phyloP scores from a whole-genome alignment of 345 rosid species.

The Salix brachista region DNA sequence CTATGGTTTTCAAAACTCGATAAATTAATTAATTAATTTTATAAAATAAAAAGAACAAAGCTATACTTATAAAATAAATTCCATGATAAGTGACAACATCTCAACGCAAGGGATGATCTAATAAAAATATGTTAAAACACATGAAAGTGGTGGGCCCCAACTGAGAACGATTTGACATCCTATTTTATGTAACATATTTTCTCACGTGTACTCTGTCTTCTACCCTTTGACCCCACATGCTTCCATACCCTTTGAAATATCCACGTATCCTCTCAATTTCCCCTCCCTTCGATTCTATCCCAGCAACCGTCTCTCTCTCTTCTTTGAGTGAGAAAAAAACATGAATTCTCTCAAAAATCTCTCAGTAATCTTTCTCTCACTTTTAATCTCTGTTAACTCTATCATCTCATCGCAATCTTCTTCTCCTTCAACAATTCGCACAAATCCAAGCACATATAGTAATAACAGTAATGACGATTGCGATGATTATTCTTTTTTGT shows the following conservation, averaged over 20 bases:
- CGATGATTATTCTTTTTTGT: background rate
- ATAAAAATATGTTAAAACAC: background rate
- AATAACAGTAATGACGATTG: too few species aligned
- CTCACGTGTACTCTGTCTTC: conserved; percentile 34
- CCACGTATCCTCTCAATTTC: background rate
- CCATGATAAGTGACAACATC: too few species aligned
- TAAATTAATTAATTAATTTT: too few species aligned
- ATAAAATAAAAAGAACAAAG: too few species aligned
- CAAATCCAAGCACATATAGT: background rate
- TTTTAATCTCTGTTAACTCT: background rate
- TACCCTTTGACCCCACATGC: conserved; percentile 39
- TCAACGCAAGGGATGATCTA: too few species aligned
- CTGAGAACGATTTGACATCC: conserved; percentile 21
- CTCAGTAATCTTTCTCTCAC: background rate
- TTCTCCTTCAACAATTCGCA: background rate
- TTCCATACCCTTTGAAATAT: conserved; percentile 7
- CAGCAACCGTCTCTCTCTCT: background rate
- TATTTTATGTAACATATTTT: conserved; percentile 1
- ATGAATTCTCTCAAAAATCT: conserved; percentile 10
- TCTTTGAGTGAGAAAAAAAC: background rate
- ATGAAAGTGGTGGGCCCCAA: conserved; percentile 26
- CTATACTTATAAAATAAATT: too few species aligned
- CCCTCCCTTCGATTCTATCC: background rate
- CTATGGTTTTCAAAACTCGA: too few species aligned
- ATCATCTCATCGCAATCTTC: background rate